A percentile compares a stretch with the other conserved stretches of the same genome.
phyloP scores from a whole-genome alignment of 2,329 filamentous ascomycete genomes.

The Penicillium palitans region DNA sequence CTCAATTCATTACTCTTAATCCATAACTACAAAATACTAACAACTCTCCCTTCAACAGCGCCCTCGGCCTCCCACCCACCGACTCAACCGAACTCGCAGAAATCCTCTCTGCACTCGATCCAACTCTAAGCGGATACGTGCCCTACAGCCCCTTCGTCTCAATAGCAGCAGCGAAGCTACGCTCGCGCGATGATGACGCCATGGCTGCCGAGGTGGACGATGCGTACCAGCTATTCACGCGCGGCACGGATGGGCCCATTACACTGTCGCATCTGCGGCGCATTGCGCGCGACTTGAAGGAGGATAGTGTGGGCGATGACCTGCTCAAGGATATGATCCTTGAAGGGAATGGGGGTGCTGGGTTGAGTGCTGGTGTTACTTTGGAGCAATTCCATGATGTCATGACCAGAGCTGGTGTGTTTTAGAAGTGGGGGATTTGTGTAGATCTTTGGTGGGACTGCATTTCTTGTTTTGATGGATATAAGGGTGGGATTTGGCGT shows the following conservation, averaged over 20 bases:
- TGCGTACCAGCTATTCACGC: conserved; percentile 79
- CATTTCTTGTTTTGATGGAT: conserved; percentile 1
- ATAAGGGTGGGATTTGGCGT: conserved; percentile 5
- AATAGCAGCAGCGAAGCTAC: conserved; percentile 83
- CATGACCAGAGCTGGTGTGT: conserved; percentile 80
- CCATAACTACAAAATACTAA: not conserved
- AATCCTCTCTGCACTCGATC: conserved; percentile 79
- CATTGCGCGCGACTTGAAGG: conserved; percentile 78
- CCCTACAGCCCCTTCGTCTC: conserved; percentile 80
- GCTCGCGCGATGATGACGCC: conserved; percentile 55
- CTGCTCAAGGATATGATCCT: conserved; percentile 90
- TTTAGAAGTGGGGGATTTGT: conserved; percentile 48
- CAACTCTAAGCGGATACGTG: conserved; percentile 74
- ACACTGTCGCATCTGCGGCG: conserved; percentile 74
- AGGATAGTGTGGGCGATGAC: conserved; percentile 74
- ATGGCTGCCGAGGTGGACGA: conserved; percentile 72
- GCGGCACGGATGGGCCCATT: conserved; percentile 60
- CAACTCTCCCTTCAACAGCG: conserved; percentile 51
- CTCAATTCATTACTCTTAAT: not conserved
- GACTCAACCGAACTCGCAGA: conserved; percentile 68
- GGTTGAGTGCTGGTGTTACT: conserved; percentile 68
- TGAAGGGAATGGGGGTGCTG: conserved; percentile 83
- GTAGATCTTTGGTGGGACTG: not conserved
- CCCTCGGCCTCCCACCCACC: conserved; percentile 72
- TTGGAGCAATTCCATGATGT: conserved; percentile 82